Percentiles rank a stretch among this genome's conserved stretches.
Conservation (phyloP, 1,284 basidiomycete genomes). For the Malassezia arunalokei region DNA sequence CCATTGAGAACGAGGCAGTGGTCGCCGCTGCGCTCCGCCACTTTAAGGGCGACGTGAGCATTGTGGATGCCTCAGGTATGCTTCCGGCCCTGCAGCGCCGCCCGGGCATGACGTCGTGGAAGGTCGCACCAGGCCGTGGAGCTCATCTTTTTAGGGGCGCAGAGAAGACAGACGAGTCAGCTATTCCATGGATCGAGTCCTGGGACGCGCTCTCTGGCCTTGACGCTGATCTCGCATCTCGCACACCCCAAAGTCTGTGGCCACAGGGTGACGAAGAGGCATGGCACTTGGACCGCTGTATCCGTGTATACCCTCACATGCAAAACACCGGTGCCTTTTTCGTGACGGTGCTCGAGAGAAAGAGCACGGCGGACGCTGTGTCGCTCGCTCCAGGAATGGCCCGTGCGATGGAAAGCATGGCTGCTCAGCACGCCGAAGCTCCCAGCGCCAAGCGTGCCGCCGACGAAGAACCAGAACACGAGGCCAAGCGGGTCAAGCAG, state of each 20-base stretch:
- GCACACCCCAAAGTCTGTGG: conserved; percentile 36
- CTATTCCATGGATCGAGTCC: conserved; percentile 35
- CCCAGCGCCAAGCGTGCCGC: background rate
- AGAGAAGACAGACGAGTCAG: conserved; percentile 17
- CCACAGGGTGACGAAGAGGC: conserved; percentile 39
- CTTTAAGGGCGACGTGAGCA: conserved; percentile 56
- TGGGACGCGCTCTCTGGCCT: conserved; percentile 33
- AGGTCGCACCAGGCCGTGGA: conserved; percentile 34
- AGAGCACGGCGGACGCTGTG: conserved; percentile 21
- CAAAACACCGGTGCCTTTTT: conserved; percentile 98
- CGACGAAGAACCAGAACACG: conserved; percentile 16
- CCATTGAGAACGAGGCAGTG: conserved; percentile 94
- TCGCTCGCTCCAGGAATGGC: conserved; percentile 41
- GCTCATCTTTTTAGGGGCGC: conserved; percentile 26
- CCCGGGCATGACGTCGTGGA: conserved; percentile 36
- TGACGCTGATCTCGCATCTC: conserved; percentile 30
- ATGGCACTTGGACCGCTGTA: conserved; percentile 32
- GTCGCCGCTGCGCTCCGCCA: conserved; percentile 57
- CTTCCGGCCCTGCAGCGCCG: conserved; percentile 64
- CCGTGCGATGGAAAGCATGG: conserved; percentile 32
- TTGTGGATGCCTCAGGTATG: conserved; percentile 64
- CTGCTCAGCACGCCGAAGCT: conserved; percentile 12
- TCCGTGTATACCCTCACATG: conserved; percentile 65
- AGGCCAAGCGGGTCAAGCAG: conserved; percentile 24
- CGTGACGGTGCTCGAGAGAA: conserved; percentile 69